Evolutionary conservation across 352 stramenopile genomes (phyloP).

Genomic region (Phytophthora litchii): DNA sequence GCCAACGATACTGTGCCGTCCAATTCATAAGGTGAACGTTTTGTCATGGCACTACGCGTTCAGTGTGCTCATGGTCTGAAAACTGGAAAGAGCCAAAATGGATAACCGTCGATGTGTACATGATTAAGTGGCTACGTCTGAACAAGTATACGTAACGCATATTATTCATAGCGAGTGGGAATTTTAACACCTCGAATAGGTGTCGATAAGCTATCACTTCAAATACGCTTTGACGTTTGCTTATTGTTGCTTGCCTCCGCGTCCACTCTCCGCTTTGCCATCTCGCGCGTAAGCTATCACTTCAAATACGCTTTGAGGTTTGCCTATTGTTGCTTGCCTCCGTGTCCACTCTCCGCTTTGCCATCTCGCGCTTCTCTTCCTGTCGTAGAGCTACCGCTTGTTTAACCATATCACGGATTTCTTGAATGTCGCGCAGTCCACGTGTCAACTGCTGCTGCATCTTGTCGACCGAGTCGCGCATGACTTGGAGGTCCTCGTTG

Average conservation of each 20-base stretch:
- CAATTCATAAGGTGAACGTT: slow-evolving; percentile 49
- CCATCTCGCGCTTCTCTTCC: slow-evolving; percentile 6
- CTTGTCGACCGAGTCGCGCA: slow-evolving; percentile 31
- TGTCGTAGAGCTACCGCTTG: slow-evolving; percentile 15
- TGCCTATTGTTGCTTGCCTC: neutral
- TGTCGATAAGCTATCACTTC: slow-evolving; percentile 1
- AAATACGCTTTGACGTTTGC: neutral
- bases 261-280: neutral
- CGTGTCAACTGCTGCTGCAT: slow-evolving; percentile 41
- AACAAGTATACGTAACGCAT: slow-evolving; percentile 16
- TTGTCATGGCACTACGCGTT: slow-evolving; percentile 28
- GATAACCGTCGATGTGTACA: slow-evolving; percentile 19
- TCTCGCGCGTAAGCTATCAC: neutral
- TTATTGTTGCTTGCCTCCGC: neutral
- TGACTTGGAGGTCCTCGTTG: slow-evolving; percentile 24
- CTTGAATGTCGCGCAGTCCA: slow-evolving; percentile 29
- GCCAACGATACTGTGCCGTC: slow-evolving; percentile 15
- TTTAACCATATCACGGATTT: slow-evolving; percentile 34
- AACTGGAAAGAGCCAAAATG: neutral
- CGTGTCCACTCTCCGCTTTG: neutral
- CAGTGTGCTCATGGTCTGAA: slow-evolving; percentile 3
- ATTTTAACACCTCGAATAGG: slow-evolving; percentile 13
- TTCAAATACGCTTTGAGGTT: neutral
- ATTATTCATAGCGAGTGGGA: slow-evolving; percentile 3
- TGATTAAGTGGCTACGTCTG: slow-evolving; percentile 2